Evolutionary conservation across 441 rosid genomes (phyloP), one percentile per base, ranked within the genome.

Genomic region (Capsella rubella): DNA sequence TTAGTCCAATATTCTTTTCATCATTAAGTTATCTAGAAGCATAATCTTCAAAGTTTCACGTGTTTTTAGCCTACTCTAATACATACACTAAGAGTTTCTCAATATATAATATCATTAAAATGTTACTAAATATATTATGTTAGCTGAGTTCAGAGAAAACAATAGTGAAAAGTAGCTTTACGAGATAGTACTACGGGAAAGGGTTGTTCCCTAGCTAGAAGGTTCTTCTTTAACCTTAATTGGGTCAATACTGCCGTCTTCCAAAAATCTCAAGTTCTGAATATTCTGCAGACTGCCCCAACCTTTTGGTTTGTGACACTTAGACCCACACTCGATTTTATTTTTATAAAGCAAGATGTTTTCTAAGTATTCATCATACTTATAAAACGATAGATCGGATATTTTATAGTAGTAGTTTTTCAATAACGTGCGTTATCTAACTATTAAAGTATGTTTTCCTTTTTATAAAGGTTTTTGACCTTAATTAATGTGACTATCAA

Each of bases 171-270:
- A 3, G 11, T 45, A n/a, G 45, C 49, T 66, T 51, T 52, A 50
- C 27, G 50, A 40, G 29, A 37, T 3, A 2, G 6, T 10, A 8
- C 6, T 11, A 40, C 31, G 29, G 15, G 16, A 47, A 11, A 40
- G 2, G 7, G 18, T 51, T 15, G 35, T 28, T 29, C 4, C 15
- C 12, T 27, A 12, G 32, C 12, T 27, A 12, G 32, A 55, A 54
- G 49, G 8, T 59, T 49, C 61, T 51, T 39, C 25, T 9, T 34
- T 13, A 47, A 46, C 47, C n/a, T 57, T 59, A 39, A 12, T 15
- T 54, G 39, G 49, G 88, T 88, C 90, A 86, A 86, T 62, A 64
- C 70, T 80, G 90, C 80, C 85, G 85, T 59, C 86, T 85, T 53
- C 28, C 51, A 15, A 56, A 21, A 32, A 8, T 31, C 18, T 1